Evolutionary conservation across 2,329 filamentous ascomycete genomes (phyloP), one percentile per base, ranked within the genome.

Genomic region (Fusarium chlamydosporum): DNA sequence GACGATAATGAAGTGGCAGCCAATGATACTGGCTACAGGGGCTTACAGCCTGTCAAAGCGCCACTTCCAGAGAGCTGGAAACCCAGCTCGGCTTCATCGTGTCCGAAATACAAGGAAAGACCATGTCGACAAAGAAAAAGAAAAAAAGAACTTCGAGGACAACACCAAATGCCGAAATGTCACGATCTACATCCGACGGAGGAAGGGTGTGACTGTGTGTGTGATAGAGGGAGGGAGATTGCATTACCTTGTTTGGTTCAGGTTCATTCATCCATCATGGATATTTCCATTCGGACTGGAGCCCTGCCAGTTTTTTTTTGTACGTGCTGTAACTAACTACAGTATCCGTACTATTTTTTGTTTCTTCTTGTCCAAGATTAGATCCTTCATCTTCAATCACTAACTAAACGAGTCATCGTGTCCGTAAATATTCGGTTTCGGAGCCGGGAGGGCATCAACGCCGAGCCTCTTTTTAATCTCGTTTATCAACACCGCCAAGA

Each of bases 391-490:
- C 23, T 23, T 23, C 23, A 23, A 23, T 6, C 23, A 23, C 23
- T 23, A 23, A 23, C 9, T 33, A 15, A 51, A 50, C 20, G 31
- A 58, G 38, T 54, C 31, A 50, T 60, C 23, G 29, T 33, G 47
- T 46, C 65, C 66, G 66, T 53, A 38, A 70, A 52, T 59, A 29
- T 67, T 69, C 62, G 66, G 66, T 40, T 23, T 68, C 60, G 41
- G 55, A 52, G 56, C 56, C 41, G 64, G 33, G 65, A 59, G 47
- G 35, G 12, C 26, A 43, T 18, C 37, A 53, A 15, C 43, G 37
- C 54, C 61, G 42, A 61, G 54, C 61, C 33, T 41, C 35, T 35
- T 29, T 33, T 23, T 62, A 57, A 61, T 61, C 54, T 66, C 62
- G 61, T 65, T 60, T 61, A 62, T 52, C 61, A 66, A 65, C 12